Conservation (phyloP, 129 eudicot genomes). For the Deinandra increscens region DNA sequence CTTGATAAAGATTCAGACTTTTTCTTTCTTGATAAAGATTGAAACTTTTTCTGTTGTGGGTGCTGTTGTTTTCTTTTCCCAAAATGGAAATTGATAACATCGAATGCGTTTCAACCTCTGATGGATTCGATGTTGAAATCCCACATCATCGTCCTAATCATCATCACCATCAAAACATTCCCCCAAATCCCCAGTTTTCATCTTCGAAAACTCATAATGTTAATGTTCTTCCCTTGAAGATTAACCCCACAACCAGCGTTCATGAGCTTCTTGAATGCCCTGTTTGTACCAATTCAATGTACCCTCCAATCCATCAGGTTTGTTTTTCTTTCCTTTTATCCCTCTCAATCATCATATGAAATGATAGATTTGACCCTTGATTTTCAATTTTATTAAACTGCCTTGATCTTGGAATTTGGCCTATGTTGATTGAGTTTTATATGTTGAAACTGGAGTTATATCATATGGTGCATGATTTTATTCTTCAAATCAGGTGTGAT, state of each 20-base stretch:
- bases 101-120: conserved; percentile 60
- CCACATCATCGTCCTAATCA: conserved; percentile 28
- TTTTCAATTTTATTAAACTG: not conserved
- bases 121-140: conserved; percentile 57
- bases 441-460: conserved; percentile 8
- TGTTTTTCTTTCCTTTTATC: conserved; percentile 30
- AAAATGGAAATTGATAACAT: conserved; percentile 62
- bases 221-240: conserved; percentile 36
- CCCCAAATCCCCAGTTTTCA: conserved; percentile 48
- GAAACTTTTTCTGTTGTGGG: conserved; percentile 24
- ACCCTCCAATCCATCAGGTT: conserved; percentile 92
- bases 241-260: conserved; percentile 64
- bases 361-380: conserved; percentile 1
- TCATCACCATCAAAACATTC: conserved; percentile 31
- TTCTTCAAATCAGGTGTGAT: conserved; percentile 1
- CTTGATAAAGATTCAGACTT: conserved; percentile 5
- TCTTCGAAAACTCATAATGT: conserved; percentile 48
- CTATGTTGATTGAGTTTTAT: not conserved
- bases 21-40: too few relatives aligned
- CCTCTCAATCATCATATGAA: not conserved
- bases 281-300: conserved; percentile 88
- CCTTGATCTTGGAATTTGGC: not conserved
- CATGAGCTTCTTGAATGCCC: conserved; percentile 94
- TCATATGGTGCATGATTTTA: not conserved
- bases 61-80: not conserved